phyloP scores from a whole-genome alignment of 1,284 basidiomycete genomes.

The Moesziomyces aphidis region DNA sequence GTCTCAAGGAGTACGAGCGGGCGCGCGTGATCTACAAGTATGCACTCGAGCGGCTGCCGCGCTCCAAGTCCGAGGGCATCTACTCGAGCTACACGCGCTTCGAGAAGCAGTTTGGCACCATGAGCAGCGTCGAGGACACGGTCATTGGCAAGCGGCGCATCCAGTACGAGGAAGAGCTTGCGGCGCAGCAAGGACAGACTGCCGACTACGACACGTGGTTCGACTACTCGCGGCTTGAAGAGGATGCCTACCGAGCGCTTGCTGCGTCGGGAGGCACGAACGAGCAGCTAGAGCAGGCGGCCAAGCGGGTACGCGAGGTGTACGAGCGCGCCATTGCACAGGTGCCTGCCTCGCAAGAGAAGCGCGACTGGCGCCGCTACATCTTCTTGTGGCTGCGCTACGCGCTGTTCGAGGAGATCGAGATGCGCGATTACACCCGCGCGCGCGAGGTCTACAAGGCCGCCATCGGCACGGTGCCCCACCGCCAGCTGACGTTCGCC shows the following conservation, averaged over 20 bases:
- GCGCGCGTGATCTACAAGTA: conserved; percentile 98
- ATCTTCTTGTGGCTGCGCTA: conserved; percentile 97
- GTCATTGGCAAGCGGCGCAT: conserved; percentile 95
- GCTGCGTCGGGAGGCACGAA: conserved; percentile 40
- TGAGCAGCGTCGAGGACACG: conserved; percentile 87
- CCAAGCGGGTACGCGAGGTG: conserved; percentile 82
- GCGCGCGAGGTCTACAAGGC: conserved; percentile 93
- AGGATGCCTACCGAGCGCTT: conserved; percentile 80
- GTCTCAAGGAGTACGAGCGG: conserved; percentile 94
- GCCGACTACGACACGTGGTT: conserved; percentile 98
- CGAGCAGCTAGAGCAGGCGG: conserved; percentile 35
- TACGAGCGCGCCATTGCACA: conserved; percentile 97
- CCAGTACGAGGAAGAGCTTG: conserved; percentile 77
- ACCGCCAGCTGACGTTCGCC: conserved; percentile 96
- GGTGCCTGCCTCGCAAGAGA: conserved; percentile 86
- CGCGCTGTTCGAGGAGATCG: conserved; percentile 96
- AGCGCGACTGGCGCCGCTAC: conserved; percentile 83
- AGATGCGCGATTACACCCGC: conserved; percentile 87
- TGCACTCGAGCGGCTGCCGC: conserved; percentile 87
- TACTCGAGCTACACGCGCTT: conserved; percentile 95
- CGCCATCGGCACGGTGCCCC: conserved; percentile 87
- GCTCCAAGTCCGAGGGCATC: conserved; percentile 85
- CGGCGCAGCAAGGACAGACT: conserved; percentile 70
- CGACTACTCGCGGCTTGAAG: conserved; percentile 92
- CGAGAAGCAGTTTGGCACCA: conserved; percentile 96